phyloP scores from a whole-genome alignment of 192 early-diverging fungal genomes.

The Chytriomyces confervae region DNA sequence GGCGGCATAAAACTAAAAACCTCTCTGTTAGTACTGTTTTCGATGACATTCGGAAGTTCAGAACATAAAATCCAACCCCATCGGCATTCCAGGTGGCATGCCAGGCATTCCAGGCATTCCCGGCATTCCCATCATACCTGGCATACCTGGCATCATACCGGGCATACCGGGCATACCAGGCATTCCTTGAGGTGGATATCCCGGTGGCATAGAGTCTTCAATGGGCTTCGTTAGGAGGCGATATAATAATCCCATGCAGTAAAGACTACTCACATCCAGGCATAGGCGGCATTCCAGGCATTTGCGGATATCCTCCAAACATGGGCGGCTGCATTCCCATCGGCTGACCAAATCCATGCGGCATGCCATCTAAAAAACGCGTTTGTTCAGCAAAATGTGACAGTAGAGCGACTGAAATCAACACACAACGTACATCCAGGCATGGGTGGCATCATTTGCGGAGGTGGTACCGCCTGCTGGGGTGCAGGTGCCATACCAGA shows the following conservation, averaged over 20 bases:
- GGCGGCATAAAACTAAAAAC: slow-evolving; percentile 31
- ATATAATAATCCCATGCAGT: background rate
- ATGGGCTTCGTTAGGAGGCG: background rate
- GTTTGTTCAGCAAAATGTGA: background rate
- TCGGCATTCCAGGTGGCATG: slow-evolving; percentile 27
- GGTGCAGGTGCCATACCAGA: slow-evolving; percentile 29
- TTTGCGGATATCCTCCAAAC: slow-evolving; percentile 27
- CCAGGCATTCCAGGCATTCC: slow-evolving; percentile 41
- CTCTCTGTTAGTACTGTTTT: background rate
- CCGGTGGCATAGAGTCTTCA: slow-evolving; percentile 9
- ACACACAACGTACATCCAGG: slow-evolving; percentile 17
- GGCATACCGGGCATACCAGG: slow-evolving; percentile 32
- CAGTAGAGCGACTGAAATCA: slow-evolving; percentile 1
- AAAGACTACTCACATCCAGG: slow-evolving; percentile 14
- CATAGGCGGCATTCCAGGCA: slow-evolving; percentile 30
- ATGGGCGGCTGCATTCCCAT: slow-evolving; percentile 33
- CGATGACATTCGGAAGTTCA: background rate
- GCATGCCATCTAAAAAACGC: slow-evolving; percentile 8
- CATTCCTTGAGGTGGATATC: slow-evolving; percentile 38
- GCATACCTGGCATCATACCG: slow-evolving; percentile 26
- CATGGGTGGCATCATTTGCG: slow-evolving; percentile 28
- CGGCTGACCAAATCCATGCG: slow-evolving; percentile 20
- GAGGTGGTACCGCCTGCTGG: slow-evolving; percentile 22
- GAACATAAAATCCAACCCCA: background rate
- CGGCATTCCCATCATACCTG: slow-evolving; percentile 25